A percentile compares a stretch with the other conserved stretches of the same genome.
phyloP scores from a whole-genome alignment of 1,284 basidiomycete species.

The Cryptococcus jaspeensis region DNA sequence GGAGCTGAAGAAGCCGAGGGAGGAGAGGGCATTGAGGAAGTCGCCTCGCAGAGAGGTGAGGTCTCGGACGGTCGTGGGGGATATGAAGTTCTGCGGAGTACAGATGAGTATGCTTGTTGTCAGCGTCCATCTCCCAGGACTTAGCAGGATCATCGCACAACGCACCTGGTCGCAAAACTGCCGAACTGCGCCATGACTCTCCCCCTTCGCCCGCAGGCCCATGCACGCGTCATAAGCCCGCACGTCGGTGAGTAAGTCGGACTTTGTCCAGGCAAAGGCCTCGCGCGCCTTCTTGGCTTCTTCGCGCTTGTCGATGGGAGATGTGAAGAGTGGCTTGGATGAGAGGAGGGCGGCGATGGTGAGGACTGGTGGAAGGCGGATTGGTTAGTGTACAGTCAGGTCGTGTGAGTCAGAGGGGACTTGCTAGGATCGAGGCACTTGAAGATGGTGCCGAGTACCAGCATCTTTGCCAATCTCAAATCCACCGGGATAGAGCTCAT shows the following conservation, averaged over 20 bases:
- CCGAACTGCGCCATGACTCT: slow-evolving; percentile 56
- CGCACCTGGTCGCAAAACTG: slow-evolving; percentile 68
- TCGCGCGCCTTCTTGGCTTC: slow-evolving; percentile 71
- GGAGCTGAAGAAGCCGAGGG: slow-evolving; percentile 66
- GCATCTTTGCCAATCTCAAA: slow-evolving; percentile 88
- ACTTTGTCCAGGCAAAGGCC: slow-evolving; percentile 68
- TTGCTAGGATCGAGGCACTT: slow-evolving; percentile 63
- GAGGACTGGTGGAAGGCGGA: slow-evolving; percentile 58
- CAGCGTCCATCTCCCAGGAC: neutral
- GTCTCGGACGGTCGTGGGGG: slow-evolving; percentile 70
- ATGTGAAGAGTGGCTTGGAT: slow-evolving; percentile 80
- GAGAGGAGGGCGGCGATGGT: slow-evolving; percentile 81
- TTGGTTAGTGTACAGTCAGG: neutral
- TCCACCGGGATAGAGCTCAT: slow-evolving; percentile 78
- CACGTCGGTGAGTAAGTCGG: slow-evolving; percentile 81
- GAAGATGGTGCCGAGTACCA: slow-evolving; percentile 78
- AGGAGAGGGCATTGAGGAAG: slow-evolving; percentile 68
- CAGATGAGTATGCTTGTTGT: neutral
- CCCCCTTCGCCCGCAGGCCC: slow-evolving; percentile 57
- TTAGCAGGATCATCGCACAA: neutral
- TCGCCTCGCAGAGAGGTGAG: slow-evolving; percentile 75
- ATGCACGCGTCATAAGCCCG: slow-evolving; percentile 71
- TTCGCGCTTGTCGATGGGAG: slow-evolving; percentile 76
- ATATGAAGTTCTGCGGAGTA: slow-evolving; percentile 74
- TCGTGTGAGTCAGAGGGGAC: neutral